Conservation (phyloP, 345 rosid species). For the Hibiscus mutabilis region DNA sequence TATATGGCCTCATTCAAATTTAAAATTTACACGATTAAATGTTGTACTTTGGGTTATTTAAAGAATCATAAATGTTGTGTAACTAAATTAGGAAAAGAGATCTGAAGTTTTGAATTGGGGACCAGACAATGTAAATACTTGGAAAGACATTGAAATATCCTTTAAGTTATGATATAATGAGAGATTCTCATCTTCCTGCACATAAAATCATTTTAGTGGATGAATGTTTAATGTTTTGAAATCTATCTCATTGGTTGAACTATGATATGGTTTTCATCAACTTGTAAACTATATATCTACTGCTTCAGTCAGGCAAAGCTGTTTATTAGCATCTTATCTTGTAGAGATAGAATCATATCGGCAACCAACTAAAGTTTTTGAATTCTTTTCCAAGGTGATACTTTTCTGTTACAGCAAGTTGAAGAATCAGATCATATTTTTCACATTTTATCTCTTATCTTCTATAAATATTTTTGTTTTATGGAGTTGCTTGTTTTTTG, state of each 20-base stretch:
- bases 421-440: neutral
- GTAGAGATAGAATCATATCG: neutral
- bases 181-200: neutral
- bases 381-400: neutral
- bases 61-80: neutral
- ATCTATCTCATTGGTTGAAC: neutral
- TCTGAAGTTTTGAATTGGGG: neutral
- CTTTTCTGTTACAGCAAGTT: neutral
- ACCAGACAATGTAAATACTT: neutral
- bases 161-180: neutral
- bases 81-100: neutral
- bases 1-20: neutral
- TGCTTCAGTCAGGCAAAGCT: neutral
- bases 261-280: neutral
- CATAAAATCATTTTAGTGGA: neutral
- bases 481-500: neutral
- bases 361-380: neutral
- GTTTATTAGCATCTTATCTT: neutral
- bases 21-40: neutral
- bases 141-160: neutral
- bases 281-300: neutral
- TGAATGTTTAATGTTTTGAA: neutral
- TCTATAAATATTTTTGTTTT: neutral
- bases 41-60: neutral
- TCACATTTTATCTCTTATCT: neutral